A percentile compares a stretch with the other conserved stretches of the same genome.
Conservation (phyloP, 805 yeast species). For the Yarrowia bubula region DNA sequence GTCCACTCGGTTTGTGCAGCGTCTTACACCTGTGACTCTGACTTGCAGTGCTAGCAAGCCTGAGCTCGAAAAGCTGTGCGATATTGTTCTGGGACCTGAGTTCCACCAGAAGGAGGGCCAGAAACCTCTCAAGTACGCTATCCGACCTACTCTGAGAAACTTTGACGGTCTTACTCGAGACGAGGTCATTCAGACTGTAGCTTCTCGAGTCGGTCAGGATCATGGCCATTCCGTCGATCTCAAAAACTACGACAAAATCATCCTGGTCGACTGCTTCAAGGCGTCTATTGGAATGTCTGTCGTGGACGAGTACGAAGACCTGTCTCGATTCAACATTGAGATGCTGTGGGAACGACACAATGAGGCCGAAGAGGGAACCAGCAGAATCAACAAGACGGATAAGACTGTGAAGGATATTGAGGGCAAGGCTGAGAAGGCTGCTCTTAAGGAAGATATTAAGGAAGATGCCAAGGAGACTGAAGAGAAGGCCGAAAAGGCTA, state of each 20-base stretch:
- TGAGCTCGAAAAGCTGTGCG: constrained; percentile 61
- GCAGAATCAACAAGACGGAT: not conserved
- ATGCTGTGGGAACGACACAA: constrained; percentile 23
- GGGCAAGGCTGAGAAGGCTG: not conserved
- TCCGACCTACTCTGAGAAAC: constrained; percentile 74
- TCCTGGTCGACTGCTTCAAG: constrained; percentile 85
- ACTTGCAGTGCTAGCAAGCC: constrained; percentile 72
- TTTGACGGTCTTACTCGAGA: constrained; percentile 69
- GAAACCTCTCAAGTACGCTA: constrained; percentile 59
- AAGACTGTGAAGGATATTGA: not conserved
- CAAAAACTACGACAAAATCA: constrained; percentile 71
- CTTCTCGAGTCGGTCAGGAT: constrained; percentile 65
- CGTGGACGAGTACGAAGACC: constrained; percentile 60
- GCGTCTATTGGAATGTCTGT: constrained; percentile 85
- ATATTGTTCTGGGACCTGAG: constrained; percentile 61
- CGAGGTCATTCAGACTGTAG: constrained; percentile 71
- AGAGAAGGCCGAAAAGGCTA: not conserved
- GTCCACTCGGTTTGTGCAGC: constrained; percentile 72
- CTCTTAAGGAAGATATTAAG: not conserved
- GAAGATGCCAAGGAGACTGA: not conserved
- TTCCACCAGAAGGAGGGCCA: constrained; percentile 52
- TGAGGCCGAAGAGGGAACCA: not conserved
- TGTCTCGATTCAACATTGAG: constrained; percentile 65
- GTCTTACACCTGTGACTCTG: constrained; percentile 72
- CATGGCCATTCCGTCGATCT: constrained; percentile 77